Evolutionary conservation across 1,139 yeast genomes (phyloP).

Genomic region (Torulaspora pretoriensis): DNA sequence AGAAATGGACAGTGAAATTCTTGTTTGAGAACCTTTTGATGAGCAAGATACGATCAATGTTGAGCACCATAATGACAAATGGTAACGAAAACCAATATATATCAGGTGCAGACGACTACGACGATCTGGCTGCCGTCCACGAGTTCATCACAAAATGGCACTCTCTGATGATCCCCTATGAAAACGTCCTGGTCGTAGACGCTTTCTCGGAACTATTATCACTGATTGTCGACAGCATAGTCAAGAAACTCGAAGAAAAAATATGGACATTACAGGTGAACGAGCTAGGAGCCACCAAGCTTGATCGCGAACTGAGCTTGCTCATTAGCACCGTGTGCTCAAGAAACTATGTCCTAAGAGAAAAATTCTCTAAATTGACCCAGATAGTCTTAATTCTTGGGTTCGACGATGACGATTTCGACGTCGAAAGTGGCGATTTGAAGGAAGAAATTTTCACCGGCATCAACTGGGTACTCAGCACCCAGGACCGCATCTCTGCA

Average conservation of each 20-base stretch:
- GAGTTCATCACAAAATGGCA: constrained; percentile 64
- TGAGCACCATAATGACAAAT: constrained; percentile 23
- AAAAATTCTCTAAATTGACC: constrained; percentile 72
- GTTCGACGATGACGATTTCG: constrained; percentile 74
- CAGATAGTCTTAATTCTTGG: constrained; percentile 80
- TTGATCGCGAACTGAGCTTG: constrained; percentile 77
- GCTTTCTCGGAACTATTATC: constrained; percentile 49
- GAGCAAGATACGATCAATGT: constrained; percentile 24
- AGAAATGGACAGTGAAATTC: constrained; percentile 31
- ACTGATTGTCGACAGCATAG: constrained; percentile 46
- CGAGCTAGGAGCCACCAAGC: constrained; percentile 75
- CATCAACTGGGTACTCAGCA: constrained; percentile 76
- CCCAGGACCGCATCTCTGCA: constrained; percentile 63
- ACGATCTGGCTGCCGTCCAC: constrained; percentile 38
- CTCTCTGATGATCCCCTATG: constrained; percentile 58
- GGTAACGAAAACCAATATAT: constrained; percentile 27
- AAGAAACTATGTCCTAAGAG: constrained; percentile 66
- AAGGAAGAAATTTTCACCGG: constrained; percentile 42
- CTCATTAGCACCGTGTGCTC: constrained; percentile 64
- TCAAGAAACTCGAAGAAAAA: constrained; percentile 60
- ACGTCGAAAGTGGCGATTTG: constrained; percentile 37
- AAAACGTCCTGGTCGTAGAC: constrained; percentile 51
- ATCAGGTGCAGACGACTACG: constrained; percentile 36
- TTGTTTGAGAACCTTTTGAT: constrained; percentile 29
- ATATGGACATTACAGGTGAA: constrained; percentile 67